phyloP scores from a whole-genome alignment of 2,329 filamentous ascomycete genomes.

The Verticillium zaregamsianum region DNA sequence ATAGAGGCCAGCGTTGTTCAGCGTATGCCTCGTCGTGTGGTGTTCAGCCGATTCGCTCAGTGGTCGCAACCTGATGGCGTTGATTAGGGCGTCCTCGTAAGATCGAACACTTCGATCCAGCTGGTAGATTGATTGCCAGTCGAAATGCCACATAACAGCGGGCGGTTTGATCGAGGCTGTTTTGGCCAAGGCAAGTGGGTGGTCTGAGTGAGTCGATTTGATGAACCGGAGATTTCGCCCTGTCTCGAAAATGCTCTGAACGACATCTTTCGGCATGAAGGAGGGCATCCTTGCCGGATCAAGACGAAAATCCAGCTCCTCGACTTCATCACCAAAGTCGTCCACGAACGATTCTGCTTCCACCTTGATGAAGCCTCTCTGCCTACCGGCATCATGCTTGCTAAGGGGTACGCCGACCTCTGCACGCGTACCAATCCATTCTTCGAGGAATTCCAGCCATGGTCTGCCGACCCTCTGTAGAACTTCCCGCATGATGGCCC shows the following conservation, averaged over 20 bases:
- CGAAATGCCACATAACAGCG: conserved; percentile 62
- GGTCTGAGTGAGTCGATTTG: conserved; percentile 63
- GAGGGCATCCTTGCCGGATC: conserved; percentile 62
- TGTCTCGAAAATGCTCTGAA: conserved; percentile 70
- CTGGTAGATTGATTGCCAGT: conserved; percentile 63
- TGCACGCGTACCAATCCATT: conserved; percentile 68
- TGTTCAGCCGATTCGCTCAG: not conserved
- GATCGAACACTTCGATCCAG: conserved; percentile 56
- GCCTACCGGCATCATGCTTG: conserved; percentile 37
- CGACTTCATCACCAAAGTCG: conserved; percentile 53
- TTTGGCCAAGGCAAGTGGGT: conserved; percentile 58
- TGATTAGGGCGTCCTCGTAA: conserved; percentile 42
- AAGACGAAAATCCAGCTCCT: conserved; percentile 58
- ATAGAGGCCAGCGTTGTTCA: conserved; percentile 6
- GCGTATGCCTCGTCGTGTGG: not conserved
- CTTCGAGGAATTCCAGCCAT: conserved; percentile 63
- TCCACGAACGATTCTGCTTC: conserved; percentile 51
- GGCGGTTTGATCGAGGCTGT: conserved; percentile 43
- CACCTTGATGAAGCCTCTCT: conserved; percentile 57
- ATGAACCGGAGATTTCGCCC: conserved; percentile 73
- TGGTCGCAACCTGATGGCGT: conserved; percentile 21
- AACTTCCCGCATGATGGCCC: conserved; percentile 63
- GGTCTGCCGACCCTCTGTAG: conserved; percentile 58
- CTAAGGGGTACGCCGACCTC: conserved; percentile 52
- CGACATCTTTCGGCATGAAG: conserved; percentile 69